Evolutionary conservation across 108 stramenopile species (phyloP), one percentile per base, ranked within the genome.

Genomic region (Discostella stelligeroides): DNA sequence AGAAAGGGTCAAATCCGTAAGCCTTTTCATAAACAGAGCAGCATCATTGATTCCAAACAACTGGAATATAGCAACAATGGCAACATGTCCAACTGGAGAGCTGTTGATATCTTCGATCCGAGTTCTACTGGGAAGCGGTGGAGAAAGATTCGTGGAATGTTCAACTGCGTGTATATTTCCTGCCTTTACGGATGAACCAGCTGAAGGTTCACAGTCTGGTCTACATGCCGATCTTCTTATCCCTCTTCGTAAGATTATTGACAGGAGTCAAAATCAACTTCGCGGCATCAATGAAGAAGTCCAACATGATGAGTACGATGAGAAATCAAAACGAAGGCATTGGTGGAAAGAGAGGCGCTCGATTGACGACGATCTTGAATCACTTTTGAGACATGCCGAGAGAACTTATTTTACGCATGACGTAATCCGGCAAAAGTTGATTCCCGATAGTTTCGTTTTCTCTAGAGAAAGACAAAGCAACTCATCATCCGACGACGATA

Each of bases 331-430:
- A 6, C 91, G 86, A 68, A 68, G 84, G 38, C 62, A 76, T 46
- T 92, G 94, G 91, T 92, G 92, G 92, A 69, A 82, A 7, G 76
- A 86, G 54, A 73, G 95, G 24, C 70, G 82, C 39, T 57, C 63
- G 20, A 68, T 89, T 34, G 90, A 95, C 47, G 72, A 86, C 8
- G 71, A 78, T 20, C 69, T 95, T 41, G 66, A 66, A 42, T 28
- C 34, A 0, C 64, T 88, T 15, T 30, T 92, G 11, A 60, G 84
- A 45, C 42, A 62, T 13, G 73, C 80, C 0, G 89, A 92, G 68
- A 51, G 39, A 4, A 45, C 29, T 11, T 86, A 71, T 47, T 88
- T 93, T 67, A 49, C 63, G 0, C 25, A 43, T 59, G 68, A 62
- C 57, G 2, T 38, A 24, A 25, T 75, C 4, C 61, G 66, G 14